Percentiles rank a stretch among this genome's conserved stretches.
phyloP scores from a whole-genome alignment of 225 moss, liverwort and hornwort genomes.

The Bryoerythrophyllum caledonicum region DNA sequence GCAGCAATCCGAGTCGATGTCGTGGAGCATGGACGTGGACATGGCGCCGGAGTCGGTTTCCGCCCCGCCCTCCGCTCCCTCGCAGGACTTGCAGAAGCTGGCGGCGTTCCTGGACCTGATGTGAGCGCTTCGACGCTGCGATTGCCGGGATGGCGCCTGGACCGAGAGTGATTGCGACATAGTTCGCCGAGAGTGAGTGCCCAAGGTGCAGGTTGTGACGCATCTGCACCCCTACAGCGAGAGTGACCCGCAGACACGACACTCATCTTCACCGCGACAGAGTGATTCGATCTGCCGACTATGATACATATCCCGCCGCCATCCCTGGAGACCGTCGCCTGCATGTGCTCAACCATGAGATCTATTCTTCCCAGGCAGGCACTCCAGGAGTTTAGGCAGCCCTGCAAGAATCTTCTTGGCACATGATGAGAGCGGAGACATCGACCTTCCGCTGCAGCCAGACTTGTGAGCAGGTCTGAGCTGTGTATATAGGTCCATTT shows the following conservation, averaged over 20 bases:
- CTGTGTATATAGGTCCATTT: constrained; percentile 6
- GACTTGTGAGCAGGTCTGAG: not conserved
- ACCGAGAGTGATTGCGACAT: constrained; percentile 3
- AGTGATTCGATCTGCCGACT: not conserved
- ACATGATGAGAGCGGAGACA: not conserved
- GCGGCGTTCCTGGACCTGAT: constrained; percentile 41
- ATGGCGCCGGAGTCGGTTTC: constrained; percentile 26
- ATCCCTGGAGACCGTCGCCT: not conserved
- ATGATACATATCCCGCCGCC: not conserved
- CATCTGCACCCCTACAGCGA: too few relatives aligned
- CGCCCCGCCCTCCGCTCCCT: not conserved
- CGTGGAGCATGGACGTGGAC: constrained; percentile 35
- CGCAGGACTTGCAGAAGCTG: constrained; percentile 42
- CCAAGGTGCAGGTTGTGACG: not conserved
- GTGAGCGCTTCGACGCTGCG: not conserved
- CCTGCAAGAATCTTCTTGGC: not conserved
- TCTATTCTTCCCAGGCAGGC: not conserved
- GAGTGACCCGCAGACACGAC: too few relatives aligned
- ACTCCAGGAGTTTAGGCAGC: not conserved
- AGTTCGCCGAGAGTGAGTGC: not conserved
- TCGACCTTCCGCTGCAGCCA: not conserved
- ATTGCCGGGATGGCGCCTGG: constrained; percentile 5
- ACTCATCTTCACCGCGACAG: not conserved
- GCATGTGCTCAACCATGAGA: not conserved
- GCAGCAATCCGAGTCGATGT: not conserved